Base-by-base conservation (phyloP, 176 grass and related monocot genomes). In the Themeda triandra region DNA sequence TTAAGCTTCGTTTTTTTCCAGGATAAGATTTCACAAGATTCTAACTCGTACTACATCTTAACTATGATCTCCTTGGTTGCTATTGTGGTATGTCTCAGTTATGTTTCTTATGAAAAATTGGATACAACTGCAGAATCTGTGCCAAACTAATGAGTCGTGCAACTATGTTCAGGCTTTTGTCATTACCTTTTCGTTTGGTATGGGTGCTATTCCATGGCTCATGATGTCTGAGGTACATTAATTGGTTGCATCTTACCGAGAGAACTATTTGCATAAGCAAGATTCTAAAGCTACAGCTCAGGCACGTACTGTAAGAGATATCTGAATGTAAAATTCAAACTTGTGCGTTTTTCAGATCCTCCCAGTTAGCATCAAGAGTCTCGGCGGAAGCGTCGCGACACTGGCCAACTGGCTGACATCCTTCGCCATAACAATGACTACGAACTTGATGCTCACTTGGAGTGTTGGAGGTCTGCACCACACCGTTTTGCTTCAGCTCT, bases 331-430 rank as follows among this genome's bases (percentile, higher is more conserved):
- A 35, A 70, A 19, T 83, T 51, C 5, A 33, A 42, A 4, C 32
- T 6, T 27, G 15, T 84, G 8, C 19, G 46, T 59, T 41, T 41
- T 84, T 51, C 29, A 92, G 90, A 95, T 92, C 44, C 93, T 92
- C 27, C 91, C 90, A 0, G 86, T 92, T 23, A 90, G 89, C 59
- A 98, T 98, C 82, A 98, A 98, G 87, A 88, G 91, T 78, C 91
- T 98, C 0, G 93, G 89, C 1, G 96, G 96, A 62, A 98, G 96
- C 59, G 83, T 92, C 5, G 96, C 87, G 30, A 95, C 93, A 8
- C 93, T 98, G 1, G 91, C 91, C 39, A 95, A 95, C 80, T 98
- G 93, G 96, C 73, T 98, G 58, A 93, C 93, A 48, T 95, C 96
- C 21, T 98, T 84, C n/a, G 85, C 14, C 32, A 92, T 93, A 64